Evolutionary conservation across 1,284 basidiomycete genomes (phyloP), one percentile per base, ranked within the genome.

Genomic region (Pseudozyma sp.): DNA sequence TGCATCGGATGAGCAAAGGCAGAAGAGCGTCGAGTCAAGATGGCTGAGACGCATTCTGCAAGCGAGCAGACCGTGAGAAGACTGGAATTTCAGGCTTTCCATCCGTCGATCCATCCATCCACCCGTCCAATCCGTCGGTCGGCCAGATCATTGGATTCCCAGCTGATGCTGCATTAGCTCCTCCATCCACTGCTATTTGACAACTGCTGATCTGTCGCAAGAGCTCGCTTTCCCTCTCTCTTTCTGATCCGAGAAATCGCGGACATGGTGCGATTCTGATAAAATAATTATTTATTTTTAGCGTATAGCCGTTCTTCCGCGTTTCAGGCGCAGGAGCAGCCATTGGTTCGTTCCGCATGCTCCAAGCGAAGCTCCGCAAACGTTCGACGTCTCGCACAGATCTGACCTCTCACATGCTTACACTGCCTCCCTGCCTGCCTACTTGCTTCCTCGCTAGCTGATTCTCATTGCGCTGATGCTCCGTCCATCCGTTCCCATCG

Each of bases 61-160:
- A 47, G 45, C 45, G 34, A 42, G 37, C 46, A 54, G 40, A 31
- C 30, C 46, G 30, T 10, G 5, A 57, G 29, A 16, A 44, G 48
- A 58, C 16, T 58, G 57, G 57, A 52, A 59, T 52, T 59, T 46
- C 35, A 24, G 19, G 8, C 8, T 44, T 37, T 5, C 2, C 8
- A 5, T 37, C 35, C 35, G 10, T 37, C 49, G 40, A 52, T 40
- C 35, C 44, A 11, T 40, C 37, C 49, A n/a, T 52, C 35, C 48
- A 35, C 19, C 35, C 42, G 43, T n/a, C 43, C 29, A 17, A 49
- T 19, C 35, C 10, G 35, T 10, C 35, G 35, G 35, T 37, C 10
- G 14, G 10, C 14, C 35, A 9, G 1, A 14, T 5, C 35, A 37
- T 37, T 3, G 4, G 24, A 24, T 24, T 2, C 24, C 4, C 24